Evolutionary conservation across 805 yeast genomes (phyloP), one percentile per base, ranked within the genome.

Genomic region (Kregervanrija delftensis): DNA sequence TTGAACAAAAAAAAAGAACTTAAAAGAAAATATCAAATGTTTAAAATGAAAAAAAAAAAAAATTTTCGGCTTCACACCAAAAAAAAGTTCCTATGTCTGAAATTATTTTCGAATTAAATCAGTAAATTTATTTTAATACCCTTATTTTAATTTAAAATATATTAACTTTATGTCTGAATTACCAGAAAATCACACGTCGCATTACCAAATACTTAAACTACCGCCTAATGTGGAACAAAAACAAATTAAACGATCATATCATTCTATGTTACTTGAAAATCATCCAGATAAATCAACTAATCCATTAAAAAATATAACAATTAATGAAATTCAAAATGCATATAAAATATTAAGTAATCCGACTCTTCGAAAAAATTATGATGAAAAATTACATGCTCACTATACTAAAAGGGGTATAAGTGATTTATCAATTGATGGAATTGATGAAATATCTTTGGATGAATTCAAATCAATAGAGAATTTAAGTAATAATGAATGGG

Each of bases 281-380:
- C 98, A 91, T 61, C 98, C 98, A 1, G 98, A 91, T 59, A 90
- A 89, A 54, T 41, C 37, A 30, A 6, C 28, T 22, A 22, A 22
- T 22, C 6, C 8, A 22, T 6, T 22, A 22, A 22, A 22, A 22
- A 22, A 22, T 22, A 22, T 22, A 22, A 40, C 11, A 22, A 49
- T 51, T 8, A 66, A 75, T 46, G 63, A 64, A 17, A 70, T 89
- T 30, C 74, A 83, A 52, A 64, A 60, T 16, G 96, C 97, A 0
- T 89, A 85, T 54, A 55, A 63, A n/a, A 67, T 72, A 0, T 63
- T 89, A 8, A 59, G 70, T 0, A 73, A 78, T 50, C 56, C 66
- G 0, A 52, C 43, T 3, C 35, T 48, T 2, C 66, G 85, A 34
- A 37, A 47, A 5, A 56, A 68, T n/a, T 86, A 87, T 58, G 87